phyloP scores from a whole-genome alignment of 306 rosid species.

The Spatholobus suberectus region DNA sequence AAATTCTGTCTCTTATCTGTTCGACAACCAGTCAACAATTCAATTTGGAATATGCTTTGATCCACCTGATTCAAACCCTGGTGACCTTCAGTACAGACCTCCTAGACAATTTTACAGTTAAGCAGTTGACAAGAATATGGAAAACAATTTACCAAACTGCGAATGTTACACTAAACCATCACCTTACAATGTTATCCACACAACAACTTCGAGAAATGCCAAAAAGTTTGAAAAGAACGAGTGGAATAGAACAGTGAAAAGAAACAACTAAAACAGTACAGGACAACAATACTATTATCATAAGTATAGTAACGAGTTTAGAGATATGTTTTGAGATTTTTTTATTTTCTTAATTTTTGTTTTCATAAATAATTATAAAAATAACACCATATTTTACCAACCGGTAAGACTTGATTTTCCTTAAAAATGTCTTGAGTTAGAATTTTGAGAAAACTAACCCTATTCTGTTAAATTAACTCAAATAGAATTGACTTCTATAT shows the following conservation, averaged over 20 bases:
- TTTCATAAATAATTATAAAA: too few species aligned
- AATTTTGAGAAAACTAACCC: neutral
- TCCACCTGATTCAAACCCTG: constrained; percentile 2
- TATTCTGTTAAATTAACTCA: neutral
- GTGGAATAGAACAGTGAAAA: neutral
- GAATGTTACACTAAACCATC: neutral
- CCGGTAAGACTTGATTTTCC: neutral
- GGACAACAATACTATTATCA: neutral
- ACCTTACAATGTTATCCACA: neutral
- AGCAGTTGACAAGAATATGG: neutral
- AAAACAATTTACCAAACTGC: neutral
- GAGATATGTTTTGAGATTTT: too few species aligned
- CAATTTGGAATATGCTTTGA: constrained; percentile 10
- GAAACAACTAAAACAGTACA: neutral
- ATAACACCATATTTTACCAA: neutral
- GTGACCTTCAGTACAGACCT: neutral
- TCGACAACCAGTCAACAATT: constrained; percentile 29
- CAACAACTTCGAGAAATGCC: neutral
- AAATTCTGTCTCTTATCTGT: neutral
- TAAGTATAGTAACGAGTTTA: neutral
- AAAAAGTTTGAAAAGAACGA: neutral
- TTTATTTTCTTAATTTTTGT: neutral
- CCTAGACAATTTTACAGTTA: neutral
- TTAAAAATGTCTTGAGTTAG: neutral
- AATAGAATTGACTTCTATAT: neutral